These are phyloP conservation scores for Climacium dendroides DNA, from an alignment of 225 moss, liverwort and hornwort species.

Conservation along the genomic window DNA sequence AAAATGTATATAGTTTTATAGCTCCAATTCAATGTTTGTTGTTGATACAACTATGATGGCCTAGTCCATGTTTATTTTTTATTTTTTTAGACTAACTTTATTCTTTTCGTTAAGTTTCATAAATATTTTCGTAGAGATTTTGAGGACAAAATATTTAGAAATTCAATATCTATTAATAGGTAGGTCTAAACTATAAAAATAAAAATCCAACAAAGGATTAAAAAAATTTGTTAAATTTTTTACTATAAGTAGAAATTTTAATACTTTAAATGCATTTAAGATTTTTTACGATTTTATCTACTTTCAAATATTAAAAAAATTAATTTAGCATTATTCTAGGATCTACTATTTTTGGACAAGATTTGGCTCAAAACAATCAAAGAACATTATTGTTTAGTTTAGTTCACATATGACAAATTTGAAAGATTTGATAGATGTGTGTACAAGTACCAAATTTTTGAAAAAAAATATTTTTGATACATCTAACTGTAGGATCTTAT, in stretches of 20 bases:
- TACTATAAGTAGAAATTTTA: background rate
- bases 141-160: background rate
- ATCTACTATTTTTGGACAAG: background rate
- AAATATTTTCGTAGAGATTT: background rate
- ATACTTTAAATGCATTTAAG: background rate
- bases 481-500: no score
- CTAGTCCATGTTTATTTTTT: background rate
- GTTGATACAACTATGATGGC: background rate
- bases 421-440: no score
- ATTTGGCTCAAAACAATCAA: background rate
- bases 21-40: background rate
- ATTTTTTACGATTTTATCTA: background rate
- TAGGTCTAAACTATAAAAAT: background rate
- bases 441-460: no score
- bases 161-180: background rate
- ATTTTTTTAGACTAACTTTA: background rate
- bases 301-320: background rate
- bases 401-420: background rate
- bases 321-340: background rate
- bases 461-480: no score
- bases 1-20: no score
- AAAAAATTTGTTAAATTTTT: no score
- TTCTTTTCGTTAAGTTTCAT: background rate
- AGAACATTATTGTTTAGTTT: fast-evolving
- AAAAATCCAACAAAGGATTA: fast-evolving